These are phyloP conservation scores for Spirogloea muscicola DNA, from an alignment of 139 green algal genomes.

Conservation along the genomic window DNA sequence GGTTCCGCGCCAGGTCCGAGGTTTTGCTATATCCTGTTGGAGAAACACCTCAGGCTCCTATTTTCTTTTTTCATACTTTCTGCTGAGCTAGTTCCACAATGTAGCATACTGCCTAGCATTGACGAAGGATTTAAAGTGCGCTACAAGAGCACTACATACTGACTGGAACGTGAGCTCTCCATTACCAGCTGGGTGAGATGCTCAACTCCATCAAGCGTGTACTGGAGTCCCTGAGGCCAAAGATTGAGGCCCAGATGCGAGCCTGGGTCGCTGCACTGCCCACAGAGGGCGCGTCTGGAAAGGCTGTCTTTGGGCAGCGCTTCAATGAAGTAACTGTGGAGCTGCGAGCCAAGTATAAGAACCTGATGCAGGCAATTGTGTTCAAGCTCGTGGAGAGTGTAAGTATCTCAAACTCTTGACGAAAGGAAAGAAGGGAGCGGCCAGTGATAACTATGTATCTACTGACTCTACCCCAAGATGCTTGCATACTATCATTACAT, in stretches of 20 bases:
- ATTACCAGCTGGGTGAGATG: conserved; percentile 27
- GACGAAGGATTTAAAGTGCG: no score
- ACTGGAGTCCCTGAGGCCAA: conserved; percentile 33
- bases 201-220: conserved; percentile 45
- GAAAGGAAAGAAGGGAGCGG: no score
- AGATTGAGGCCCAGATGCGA: conserved; percentile 27
- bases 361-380: conserved; percentile 29
- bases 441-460: no score
- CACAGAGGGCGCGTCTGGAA: neutral
- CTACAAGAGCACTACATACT: no score
- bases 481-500: no score
- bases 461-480: no score
- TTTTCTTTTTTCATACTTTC: neutral
- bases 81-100: no score
- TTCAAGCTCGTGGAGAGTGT: conserved; percentile 41
- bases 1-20: neutral
- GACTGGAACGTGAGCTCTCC: neutral
- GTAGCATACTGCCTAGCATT: no score
- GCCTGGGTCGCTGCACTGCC: conserved; percentile 25
- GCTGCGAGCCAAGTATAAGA: conserved; percentile 44
- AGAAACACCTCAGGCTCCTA: conserved; percentile 1
- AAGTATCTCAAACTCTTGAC: conserved; percentile 20
- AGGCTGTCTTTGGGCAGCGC: conserved; percentile 28
- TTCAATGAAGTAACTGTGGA: conserved; percentile 33
- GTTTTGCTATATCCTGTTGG: neutral